These are phyloP conservation scores for Apiosordaria backusii DNA, from an alignment of 495 filamentous ascomycete genomes.

Conservation along the genomic window DNA sequence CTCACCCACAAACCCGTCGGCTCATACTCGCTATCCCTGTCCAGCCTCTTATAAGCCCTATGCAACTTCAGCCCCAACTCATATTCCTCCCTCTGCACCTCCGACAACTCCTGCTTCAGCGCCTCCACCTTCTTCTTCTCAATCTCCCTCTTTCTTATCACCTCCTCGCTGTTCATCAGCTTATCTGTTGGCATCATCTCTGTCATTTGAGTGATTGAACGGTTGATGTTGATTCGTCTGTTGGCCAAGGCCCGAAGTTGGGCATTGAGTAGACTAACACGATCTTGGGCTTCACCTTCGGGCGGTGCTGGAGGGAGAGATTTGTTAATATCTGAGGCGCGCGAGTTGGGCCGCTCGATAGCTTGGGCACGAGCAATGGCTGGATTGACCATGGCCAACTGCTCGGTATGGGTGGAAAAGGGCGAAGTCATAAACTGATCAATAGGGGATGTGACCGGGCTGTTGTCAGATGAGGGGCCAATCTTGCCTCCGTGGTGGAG, in stretches of 20 bases:
- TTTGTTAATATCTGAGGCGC: constrained; percentile 47
- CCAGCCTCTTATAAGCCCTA: constrained; percentile 71
- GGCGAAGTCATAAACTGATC: constrained; percentile 30
- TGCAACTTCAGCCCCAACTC: constrained; percentile 81
- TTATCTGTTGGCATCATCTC: constrained; percentile 56
- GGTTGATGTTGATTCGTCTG: constrained; percentile 66
- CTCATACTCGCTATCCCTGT: constrained; percentile 60
- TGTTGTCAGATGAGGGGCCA: constrained; percentile 21
- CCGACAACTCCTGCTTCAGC: constrained; percentile 70
- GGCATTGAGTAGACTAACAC: constrained; percentile 63
- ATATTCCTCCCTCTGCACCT: constrained; percentile 76
- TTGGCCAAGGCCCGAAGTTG: constrained; percentile 61
- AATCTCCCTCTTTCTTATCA: constrained; percentile 52
- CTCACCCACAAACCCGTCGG: constrained; percentile 79
- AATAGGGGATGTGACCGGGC: constrained; percentile 30
- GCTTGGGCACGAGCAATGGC: constrained; percentile 18
- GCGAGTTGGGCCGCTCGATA: constrained; percentile 25
- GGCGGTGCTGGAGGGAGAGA: constrained; percentile 56
- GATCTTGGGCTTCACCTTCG: constrained; percentile 53
- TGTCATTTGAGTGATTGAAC: constrained; percentile 69
- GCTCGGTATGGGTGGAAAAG: constrained; percentile 9
- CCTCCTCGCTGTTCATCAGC: constrained; percentile 43
- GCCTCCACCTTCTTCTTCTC: constrained; percentile 70
- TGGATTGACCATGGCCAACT: constrained; percentile 4
- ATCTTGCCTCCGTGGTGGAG: constrained; percentile 20